A percentile compares a stretch with the other conserved stretches of the same genome.
Evolutionary conservation across 371 early-diverging fungal genomes (phyloP).

Genomic region (Mucor racemosus): DNA sequence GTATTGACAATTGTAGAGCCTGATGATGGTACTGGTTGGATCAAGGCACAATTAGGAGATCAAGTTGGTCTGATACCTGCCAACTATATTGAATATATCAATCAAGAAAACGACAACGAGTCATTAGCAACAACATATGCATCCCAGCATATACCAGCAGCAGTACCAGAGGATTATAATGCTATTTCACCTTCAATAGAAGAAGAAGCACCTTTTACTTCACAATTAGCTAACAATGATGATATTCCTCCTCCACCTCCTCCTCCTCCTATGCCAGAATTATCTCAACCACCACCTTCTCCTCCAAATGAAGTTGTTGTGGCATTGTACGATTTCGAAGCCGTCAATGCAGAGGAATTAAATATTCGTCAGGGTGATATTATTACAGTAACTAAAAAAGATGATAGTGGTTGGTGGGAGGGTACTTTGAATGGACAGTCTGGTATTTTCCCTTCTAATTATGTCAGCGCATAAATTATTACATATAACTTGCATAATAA

Average conservation of each 20-base stretch:
- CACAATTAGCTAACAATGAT: not conserved
- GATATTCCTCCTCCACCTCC: constrained; percentile 1
- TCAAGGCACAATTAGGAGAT: constrained; percentile 52
- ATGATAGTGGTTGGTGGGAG: constrained; percentile 81
- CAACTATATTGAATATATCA: constrained; percentile 57
- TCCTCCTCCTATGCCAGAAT: not conserved
- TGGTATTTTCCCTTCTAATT: constrained; percentile 86
- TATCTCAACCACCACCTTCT: not conserved
- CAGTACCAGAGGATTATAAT: not conserved
- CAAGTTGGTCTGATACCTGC: constrained; percentile 75
- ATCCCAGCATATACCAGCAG: not conserved
- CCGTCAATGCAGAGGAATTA: constrained; percentile 76
- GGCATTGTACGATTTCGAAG: constrained; percentile 79
- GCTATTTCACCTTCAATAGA: not conserved
- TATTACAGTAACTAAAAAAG: constrained; percentile 66
- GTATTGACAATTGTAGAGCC: constrained; percentile 61
- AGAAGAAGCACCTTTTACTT: not conserved
- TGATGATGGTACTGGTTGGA: constrained; percentile 80
- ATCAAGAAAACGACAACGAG: not conserved
- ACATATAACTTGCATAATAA: too few species aligned
- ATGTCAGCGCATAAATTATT: constrained; percentile 50
- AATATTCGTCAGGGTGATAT: constrained; percentile 71
- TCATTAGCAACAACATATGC: constrained; percentile 4
- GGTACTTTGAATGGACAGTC: constrained; percentile 64
- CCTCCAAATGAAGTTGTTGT: constrained; percentile 49